Base-by-base conservation (phyloP, 768 basidiomycete species). In the Xerocomellus chrysenteron region DNA sequence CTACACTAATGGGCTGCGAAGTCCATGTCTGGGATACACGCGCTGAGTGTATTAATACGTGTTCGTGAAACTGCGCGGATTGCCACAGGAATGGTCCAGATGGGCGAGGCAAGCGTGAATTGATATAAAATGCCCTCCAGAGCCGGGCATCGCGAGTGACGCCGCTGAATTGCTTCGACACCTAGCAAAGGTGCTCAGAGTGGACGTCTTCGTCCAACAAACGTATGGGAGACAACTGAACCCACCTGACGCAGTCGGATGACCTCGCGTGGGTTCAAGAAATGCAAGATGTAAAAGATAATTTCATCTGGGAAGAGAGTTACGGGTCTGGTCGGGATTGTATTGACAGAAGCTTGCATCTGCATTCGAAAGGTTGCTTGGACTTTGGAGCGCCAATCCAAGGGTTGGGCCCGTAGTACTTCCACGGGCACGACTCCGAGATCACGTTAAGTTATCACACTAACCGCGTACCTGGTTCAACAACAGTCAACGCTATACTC, bases 61-160 rank as follows among this genome's bases (percentile, higher is more conserved):
- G 59, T 47, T 66, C 59, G 28, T 67, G 65, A 58, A 44, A 66
- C 37, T 50, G 55, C 8, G 37, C 33, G 5, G 65, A 66, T 26
- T 66, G 65, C 59, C 62, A 64, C 13, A 49, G 43, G 14, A 66
- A 65, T n/a, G 65, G 65, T 11, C 65, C 65, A n/a, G 62, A 48
- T 16, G 65, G 65, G 5, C 65, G 65, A 33, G 56, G 62, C 19
- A 66, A 40, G 36, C 43, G 17, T 28, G 65, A 64, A 11, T 35
- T 55, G 45, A 54, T 17, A 32, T 66, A 66, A 5, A 66, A 43
- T n/a, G 47, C 9, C 43, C 59, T 61, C 65, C 65, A 66, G 3
- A 66, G 37, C 1, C 55, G 53, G 14, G 53, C 54, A 45, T 66
- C 65, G n/a, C 47, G 49, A 35, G 59, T 57, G 55, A 66, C 40